A percentile compares a stretch with the other conserved stretches of the same genome.
Evolutionary conservation across 2,329 filamentous ascomycete genomes (phyloP).

Genomic region (Cladophialophora immunda): DNA sequence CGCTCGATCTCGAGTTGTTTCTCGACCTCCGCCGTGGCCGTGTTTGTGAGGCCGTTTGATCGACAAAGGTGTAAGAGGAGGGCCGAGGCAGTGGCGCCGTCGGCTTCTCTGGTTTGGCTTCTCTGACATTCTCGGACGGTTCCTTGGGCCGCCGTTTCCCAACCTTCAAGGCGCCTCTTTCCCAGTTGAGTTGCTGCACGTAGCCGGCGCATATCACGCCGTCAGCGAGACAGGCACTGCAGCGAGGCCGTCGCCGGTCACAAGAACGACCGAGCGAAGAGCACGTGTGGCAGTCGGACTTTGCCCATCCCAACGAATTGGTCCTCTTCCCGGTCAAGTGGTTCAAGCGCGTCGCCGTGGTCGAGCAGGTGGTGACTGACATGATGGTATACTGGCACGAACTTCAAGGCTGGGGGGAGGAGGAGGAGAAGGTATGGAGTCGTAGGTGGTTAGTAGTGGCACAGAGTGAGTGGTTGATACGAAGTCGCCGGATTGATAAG

Average conservation of each 20-base stretch:
- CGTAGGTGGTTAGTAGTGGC: not conserved
- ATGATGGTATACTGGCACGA: not conserved
- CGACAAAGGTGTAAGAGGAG: slow-evolving; percentile 34
- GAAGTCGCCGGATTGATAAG: slow-evolving; percentile 2
- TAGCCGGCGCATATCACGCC: slow-evolving; percentile 38
- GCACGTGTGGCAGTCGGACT: slow-evolving; percentile 40
- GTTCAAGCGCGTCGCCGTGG: slow-evolving; percentile 20
- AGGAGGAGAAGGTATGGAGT: slow-evolving; percentile 7
- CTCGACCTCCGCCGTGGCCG: slow-evolving; percentile 22
- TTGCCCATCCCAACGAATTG: slow-evolving; percentile 41
- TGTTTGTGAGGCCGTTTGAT: slow-evolving; percentile 14
- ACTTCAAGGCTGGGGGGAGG: not conserved
- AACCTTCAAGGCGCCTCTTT: slow-evolving; percentile 26
- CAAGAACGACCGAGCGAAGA: slow-evolving; percentile 31
- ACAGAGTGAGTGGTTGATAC: slow-evolving; percentile 4
- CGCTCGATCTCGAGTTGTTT: slow-evolving; percentile 27
- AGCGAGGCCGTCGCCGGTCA: slow-evolving; percentile 39
- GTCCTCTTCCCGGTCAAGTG: slow-evolving; percentile 32
- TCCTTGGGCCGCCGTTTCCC: slow-evolving; percentile 23
- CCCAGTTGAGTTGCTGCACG: slow-evolving; percentile 39
- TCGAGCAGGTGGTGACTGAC: slow-evolving; percentile 16
- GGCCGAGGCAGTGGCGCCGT: slow-evolving; percentile 25
- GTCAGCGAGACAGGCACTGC: slow-evolving; percentile 35
- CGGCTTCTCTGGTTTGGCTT: not conserved
- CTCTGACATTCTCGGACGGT: not conserved